Evolutionary conservation across 164 flowering plant genomes (phyloP).

Genomic region (Vitis riparia): DNA sequence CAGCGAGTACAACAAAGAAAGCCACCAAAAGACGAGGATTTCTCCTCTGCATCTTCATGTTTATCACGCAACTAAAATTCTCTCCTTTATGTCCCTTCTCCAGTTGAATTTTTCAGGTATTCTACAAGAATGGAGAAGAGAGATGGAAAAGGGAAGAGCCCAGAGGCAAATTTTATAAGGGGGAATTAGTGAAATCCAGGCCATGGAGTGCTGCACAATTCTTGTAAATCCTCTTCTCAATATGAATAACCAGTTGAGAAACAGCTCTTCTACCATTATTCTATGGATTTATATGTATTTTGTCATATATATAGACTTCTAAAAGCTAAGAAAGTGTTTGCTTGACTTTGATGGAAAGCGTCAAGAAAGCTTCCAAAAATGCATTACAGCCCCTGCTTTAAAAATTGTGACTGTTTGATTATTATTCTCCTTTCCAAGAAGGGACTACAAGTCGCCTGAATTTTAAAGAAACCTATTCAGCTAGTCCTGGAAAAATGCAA

Average conservation of each 20-base stretch:
- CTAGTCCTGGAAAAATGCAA: too few species aligned
- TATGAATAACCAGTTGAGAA: background rate
- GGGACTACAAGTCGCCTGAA: too few species aligned
- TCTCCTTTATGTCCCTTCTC: background rate
- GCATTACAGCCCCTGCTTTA: too few species aligned
- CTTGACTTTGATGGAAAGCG: too few species aligned
- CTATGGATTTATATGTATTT: background rate
- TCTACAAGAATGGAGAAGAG: background rate
- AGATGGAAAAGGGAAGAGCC: background rate
- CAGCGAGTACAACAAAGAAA: slow-evolving; percentile 11
- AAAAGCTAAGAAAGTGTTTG: too few species aligned
- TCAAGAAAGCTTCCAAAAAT: too few species aligned
- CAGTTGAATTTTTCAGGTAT: background rate
- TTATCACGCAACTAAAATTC: background rate
- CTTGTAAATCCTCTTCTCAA: slow-evolving; percentile 7
- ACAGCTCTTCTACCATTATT: slow-evolving; percentile 1
- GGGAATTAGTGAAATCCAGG: background rate
- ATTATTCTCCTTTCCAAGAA: too few species aligned
- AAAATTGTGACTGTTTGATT: too few species aligned
- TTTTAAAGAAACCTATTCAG: too few species aligned
- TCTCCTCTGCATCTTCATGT: slow-evolving; percentile 8
- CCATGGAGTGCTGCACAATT: slow-evolving; percentile 18
- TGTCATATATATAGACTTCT: too few species aligned
- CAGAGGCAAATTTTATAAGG: background rate
- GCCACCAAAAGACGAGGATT: slow-evolving; percentile 12